These are phyloP conservation scores for Drosera spatulata DNA, from an alignment of 179 eudicot species.

Conservation along the genomic window DNA sequence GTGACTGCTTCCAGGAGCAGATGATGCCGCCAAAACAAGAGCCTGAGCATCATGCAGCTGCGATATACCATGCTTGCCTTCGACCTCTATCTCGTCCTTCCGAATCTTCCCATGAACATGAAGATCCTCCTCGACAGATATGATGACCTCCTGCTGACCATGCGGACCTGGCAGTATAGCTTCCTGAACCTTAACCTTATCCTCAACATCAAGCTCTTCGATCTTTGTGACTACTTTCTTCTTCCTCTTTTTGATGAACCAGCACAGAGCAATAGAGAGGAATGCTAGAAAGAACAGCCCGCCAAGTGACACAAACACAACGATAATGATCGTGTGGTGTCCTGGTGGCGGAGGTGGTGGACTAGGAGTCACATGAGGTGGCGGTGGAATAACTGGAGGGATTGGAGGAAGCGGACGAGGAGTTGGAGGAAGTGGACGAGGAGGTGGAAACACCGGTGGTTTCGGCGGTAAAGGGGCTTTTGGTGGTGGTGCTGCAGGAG, in stretches of 20 bases:
- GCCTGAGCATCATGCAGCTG: slow-evolving; percentile 21
- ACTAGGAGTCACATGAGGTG: slow-evolving; percentile 18
- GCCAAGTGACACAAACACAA: slow-evolving; percentile 53
- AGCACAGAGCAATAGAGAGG: slow-evolving; percentile 50
- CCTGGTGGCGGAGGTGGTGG: slow-evolving; percentile 37
- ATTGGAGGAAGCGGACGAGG: slow-evolving; percentile 11
- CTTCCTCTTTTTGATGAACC: slow-evolving; percentile 53
- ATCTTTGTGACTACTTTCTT: slow-evolving; percentile 31
- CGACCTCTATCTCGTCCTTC: slow-evolving; percentile 26
- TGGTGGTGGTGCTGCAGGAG: slow-evolving; percentile 23
- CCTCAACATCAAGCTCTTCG: slow-evolving; percentile 37
- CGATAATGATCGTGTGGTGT: slow-evolving; percentile 38
- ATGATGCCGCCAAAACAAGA: slow-evolving; percentile 11
- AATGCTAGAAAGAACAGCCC: slow-evolving; percentile 67
- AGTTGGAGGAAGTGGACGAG: slow-evolving; percentile 16
- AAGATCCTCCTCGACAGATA: slow-evolving; percentile 55
- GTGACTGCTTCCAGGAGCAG: slow-evolving; percentile 13
- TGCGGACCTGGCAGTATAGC: slow-evolving; percentile 46
- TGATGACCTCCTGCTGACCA: slow-evolving; percentile 39
- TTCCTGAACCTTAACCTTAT: slow-evolving; percentile 41
- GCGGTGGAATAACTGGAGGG: slow-evolving; percentile 29
- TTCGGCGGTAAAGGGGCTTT: slow-evolving; percentile 9
- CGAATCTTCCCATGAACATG: slow-evolving; percentile 44
- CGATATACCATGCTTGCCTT: slow-evolving; percentile 13
- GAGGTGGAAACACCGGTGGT: slow-evolving; percentile 10